These are phyloP conservation scores for Citrus cavaleriei DNA, from an alignment of 345 rosid species.

Conservation along the genomic window DNA sequence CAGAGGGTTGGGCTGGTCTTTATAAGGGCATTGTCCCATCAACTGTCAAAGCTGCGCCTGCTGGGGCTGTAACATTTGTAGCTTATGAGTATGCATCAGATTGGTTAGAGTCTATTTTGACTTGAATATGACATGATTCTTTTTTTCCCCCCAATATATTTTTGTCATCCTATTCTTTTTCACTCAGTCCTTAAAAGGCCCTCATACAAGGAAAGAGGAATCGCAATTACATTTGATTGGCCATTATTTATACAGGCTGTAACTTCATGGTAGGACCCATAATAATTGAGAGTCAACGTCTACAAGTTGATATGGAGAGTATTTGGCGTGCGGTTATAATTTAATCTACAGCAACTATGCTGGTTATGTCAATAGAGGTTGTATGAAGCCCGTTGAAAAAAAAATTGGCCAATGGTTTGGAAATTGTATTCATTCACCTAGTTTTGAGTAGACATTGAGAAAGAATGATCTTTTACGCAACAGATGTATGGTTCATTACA, in stretches of 20 bases:
- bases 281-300: neutral
- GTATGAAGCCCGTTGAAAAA: too few species aligned
- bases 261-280: neutral
- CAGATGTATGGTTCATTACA: neutral
- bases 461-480: neutral
- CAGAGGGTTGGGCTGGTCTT: conserved; percentile 89
- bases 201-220: conserved; percentile 4
- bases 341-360: neutral
- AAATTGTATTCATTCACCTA: neutral
- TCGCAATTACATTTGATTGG: neutral
- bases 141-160: conserved; percentile 7
- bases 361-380: neutral
- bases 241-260: neutral
- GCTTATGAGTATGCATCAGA: conserved; percentile 74
- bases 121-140: conserved; percentile 28
- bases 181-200: neutral
- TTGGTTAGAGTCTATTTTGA: conserved; percentile 71
- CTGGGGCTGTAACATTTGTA: conserved; percentile 94
- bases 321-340: neutral
- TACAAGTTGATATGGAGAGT: neutral
- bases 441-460: neutral
- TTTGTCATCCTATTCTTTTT: conserved; percentile 28
- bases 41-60: conserved; percentile 96
- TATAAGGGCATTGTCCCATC: conserved; percentile 95
- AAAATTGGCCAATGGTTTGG: neutral